These are phyloP conservation scores for Reticulomyxa filosa DNA, from an alignment of 78 protist species.

Conservation along the genomic window DNA sequence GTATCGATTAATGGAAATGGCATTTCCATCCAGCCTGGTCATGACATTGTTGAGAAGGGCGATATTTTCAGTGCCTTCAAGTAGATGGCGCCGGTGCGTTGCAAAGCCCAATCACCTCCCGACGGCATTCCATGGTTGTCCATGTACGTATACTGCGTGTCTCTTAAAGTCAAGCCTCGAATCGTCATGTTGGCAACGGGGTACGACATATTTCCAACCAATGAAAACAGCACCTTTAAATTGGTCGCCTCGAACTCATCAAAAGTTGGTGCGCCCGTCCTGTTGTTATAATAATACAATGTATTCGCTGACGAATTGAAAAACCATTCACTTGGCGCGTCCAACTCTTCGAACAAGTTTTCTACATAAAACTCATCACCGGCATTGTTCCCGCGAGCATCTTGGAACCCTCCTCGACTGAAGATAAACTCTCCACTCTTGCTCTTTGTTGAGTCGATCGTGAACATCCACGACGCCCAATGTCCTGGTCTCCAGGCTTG, in stretches of 20 bases:
- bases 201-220: background rate
- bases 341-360: slow-evolving; percentile 27
- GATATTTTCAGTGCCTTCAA: background rate
- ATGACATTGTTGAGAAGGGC: background rate
- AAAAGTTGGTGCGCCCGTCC: background rate
- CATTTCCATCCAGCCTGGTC: slow-evolving; percentile 12
- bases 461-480: slow-evolving; percentile 24
- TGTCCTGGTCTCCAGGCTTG: slow-evolving; percentile 12
- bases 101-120: slow-evolving; percentile 32
- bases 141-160: slow-evolving; percentile 8
- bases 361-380: slow-evolving; percentile 18
- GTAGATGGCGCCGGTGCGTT: slow-evolving; percentile 15
- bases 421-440: slow-evolving; percentile 3
- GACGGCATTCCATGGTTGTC: slow-evolving; percentile 24
- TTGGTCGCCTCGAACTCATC: background rate
- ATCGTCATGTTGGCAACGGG: slow-evolving; percentile 7
- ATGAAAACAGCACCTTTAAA: background rate
- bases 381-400: background rate
- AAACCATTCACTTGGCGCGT: slow-evolving; percentile 16
- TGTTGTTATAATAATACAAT: background rate
- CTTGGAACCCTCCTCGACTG: slow-evolving; percentile 21
- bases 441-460: background rate
- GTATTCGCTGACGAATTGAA: background rate
- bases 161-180: slow-evolving; percentile 1
- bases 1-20: background rate